Conservation (phyloP, 805 yeast genomes). For the Candida patagonica region DNA sequence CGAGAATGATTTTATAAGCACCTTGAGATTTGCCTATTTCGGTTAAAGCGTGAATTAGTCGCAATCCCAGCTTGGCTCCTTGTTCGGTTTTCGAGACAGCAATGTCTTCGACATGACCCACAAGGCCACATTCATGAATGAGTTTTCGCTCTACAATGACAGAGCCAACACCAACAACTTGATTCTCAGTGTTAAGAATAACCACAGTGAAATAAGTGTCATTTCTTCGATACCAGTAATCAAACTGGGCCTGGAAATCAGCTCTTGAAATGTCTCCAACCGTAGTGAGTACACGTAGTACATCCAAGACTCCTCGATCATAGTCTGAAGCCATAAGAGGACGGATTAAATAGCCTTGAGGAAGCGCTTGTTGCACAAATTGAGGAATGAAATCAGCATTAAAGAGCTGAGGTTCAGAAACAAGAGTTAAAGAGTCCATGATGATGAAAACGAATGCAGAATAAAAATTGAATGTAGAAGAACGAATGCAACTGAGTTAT, state of each 20-base stretch:
- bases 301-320: slow-evolving; percentile 50
- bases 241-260: slow-evolving; percentile 43
- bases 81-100: slow-evolving; percentile 68
- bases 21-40: slow-evolving; percentile 50
- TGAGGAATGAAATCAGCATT: slow-evolving; percentile 22
- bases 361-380: slow-evolving; percentile 26
- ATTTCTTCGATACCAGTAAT: slow-evolving; percentile 45
- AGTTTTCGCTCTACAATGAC: slow-evolving; percentile 67
- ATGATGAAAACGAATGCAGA: neutral
- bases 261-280: slow-evolving; percentile 61
- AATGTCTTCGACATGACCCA: slow-evolving; percentile 94
- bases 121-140: slow-evolving; percentile 75
- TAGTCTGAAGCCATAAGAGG: slow-evolving; percentile 48
- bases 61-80: slow-evolving; percentile 72
- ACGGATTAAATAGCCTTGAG: slow-evolving; percentile 64
- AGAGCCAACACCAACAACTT: slow-evolving; percentile 77
- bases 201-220: slow-evolving; percentile 63
- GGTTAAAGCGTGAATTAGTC: slow-evolving; percentile 53
- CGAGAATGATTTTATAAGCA: slow-evolving; percentile 83
- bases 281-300: slow-evolving; percentile 62
- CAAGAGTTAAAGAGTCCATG: too few species aligned
- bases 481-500: too few species aligned
- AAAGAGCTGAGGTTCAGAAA: slow-evolving; percentile 15
- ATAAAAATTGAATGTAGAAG: too few species aligned
- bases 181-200: slow-evolving; percentile 42